A percentile compares a stretch with the other conserved stretches of the same genome.
Evolutionary conservation across 1,139 yeast species (phyloP).

Genomic region (Debaryomyces fabryi): DNA sequence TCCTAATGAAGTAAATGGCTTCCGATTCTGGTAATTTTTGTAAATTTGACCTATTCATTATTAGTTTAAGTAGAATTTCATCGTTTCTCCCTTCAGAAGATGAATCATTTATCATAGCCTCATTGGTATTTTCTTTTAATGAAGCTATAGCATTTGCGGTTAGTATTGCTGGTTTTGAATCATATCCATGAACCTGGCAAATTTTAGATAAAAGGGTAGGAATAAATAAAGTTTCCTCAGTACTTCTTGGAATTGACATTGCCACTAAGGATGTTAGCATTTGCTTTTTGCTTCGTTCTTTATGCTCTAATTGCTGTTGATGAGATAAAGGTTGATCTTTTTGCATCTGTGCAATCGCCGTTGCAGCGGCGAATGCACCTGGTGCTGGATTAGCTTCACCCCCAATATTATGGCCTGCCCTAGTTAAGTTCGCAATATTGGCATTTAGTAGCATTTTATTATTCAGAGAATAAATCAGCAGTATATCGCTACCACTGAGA

Average conservation of each 20-base stretch:
- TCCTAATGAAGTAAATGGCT: slow-evolving; percentile 45
- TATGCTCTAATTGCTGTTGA: slow-evolving; percentile 24
- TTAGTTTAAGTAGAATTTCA: slow-evolving; percentile 23
- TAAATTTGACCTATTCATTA: slow-evolving; percentile 35
- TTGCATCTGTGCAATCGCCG: slow-evolving; percentile 61
- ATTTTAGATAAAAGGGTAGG: slow-evolving; percentile 71
- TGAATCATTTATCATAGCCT: slow-evolving; percentile 14
- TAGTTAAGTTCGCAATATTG: slow-evolving; percentile 14
- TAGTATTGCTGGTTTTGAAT: slow-evolving; percentile 65
- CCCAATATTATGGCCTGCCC: slow-evolving; percentile 13
- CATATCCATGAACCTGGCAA: slow-evolving; percentile 70
- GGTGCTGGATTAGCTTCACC: slow-evolving; percentile 71
- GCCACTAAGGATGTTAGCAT: slow-evolving; percentile 68
- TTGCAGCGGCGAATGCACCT: slow-evolving; percentile 74
- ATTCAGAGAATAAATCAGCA: slow-evolving; percentile 15
- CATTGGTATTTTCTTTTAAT: slow-evolving; percentile 50
- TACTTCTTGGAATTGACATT: slow-evolving; percentile 71
- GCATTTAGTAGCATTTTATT: slow-evolving; percentile 12
- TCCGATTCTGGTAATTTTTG: slow-evolving; percentile 34
- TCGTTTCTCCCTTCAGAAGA: slow-evolving; percentile 16
- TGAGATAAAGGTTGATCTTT: slow-evolving; percentile 30
- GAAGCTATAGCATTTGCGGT: slow-evolving; percentile 74
- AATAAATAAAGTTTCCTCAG: slow-evolving; percentile 74
- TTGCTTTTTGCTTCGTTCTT: slow-evolving; percentile 49
- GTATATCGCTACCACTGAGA: slow-evolving; percentile 33